Evolutionary conservation across 192 early-diverging fungal genomes (phyloP), one percentile per base, ranked within the genome.

Genomic region (Rhizoclosmatium globosum): DNA sequence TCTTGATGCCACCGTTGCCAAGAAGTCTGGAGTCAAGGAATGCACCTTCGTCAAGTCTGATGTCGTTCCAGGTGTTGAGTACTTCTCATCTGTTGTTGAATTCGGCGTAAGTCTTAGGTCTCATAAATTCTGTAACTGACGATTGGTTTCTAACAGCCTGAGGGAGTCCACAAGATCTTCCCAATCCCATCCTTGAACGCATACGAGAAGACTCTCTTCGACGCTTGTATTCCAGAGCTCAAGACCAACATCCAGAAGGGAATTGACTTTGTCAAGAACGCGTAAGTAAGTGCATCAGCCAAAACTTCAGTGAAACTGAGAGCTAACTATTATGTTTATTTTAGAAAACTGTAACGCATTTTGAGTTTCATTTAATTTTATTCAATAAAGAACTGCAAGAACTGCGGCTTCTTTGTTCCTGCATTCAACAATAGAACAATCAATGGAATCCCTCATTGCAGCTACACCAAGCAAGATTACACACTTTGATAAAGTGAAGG

Each of bases 191-290:
- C 69, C 38, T 70, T 91, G 61, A 74, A 76, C 75, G 88, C 68
- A 43, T 82, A 86, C 78, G 90, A 91, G 82, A 68, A 91, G 83
- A 81, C 82, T 64, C 84, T 91, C n/a, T 81, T 85, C 38, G 85
- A 82, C 19, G 89, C 86, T 70, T 83, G 83, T 62, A 81, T 91
- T 61, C 81, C 87, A 46, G 87, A 91, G 71, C 84, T 91, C 57
- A 89, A 91, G 82, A 71, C 74, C 57, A 91, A 88, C 85, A 91
- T 91, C 78, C 80, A 86, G 72, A 91, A 91, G 87, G 98, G 98
- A 47, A 85, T 93, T 61, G 87, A 88, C 69, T 99, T 97, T 90
- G 92, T 93, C 83, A 74, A 65, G 62, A 80, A 80, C 71, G 70
- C 68, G 78, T 79, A 79, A 50, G 68, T 69, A 75, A 69, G 64